These are phyloP conservation scores for Amphicarpaea edgeworthii DNA, from an alignment of 306 rosid species.

Conservation along the genomic window DNA sequence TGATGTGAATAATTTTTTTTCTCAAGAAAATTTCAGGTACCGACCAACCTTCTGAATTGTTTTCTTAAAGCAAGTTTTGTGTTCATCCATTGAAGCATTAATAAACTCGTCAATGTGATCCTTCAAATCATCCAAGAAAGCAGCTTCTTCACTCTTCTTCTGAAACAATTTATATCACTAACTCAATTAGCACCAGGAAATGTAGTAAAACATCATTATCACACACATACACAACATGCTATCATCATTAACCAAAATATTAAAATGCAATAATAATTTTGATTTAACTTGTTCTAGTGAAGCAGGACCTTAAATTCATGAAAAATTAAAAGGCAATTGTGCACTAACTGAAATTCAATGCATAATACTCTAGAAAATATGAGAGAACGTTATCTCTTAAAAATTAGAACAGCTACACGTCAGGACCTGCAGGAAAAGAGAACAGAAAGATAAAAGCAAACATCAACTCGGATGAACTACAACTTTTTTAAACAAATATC, in stretches of 20 bases:
- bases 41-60: slow-evolving; percentile 80
- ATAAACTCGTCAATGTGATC: slow-evolving; percentile 92
- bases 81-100: slow-evolving; percentile 88
- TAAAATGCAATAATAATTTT: background rate
- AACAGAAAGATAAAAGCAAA: background rate
- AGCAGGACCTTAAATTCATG: background rate
- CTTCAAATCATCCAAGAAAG: slow-evolving; percentile 82
- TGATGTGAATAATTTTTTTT: background rate
- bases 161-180: slow-evolving; percentile 29
- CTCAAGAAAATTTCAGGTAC: slow-evolving; percentile 18
- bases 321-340: background rate
- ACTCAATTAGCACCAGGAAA: slow-evolving; percentile 18
- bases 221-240: background rate
- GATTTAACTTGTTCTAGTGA: background rate
- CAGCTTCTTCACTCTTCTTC: slow-evolving; percentile 80
- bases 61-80: slow-evolving; percentile 82
- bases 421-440: background rate
- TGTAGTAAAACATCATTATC: slow-evolving; percentile 11
- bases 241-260: background rate
- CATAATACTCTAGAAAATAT: background rate
- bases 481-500: background rate
- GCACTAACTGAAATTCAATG: background rate
- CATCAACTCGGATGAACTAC: background rate
- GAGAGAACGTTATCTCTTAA: background rate
- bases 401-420: background rate